Base-by-base conservation (phyloP, 2,329 filamentous ascomycete genomes). In the Scortechinia acanthostroma region DNA sequence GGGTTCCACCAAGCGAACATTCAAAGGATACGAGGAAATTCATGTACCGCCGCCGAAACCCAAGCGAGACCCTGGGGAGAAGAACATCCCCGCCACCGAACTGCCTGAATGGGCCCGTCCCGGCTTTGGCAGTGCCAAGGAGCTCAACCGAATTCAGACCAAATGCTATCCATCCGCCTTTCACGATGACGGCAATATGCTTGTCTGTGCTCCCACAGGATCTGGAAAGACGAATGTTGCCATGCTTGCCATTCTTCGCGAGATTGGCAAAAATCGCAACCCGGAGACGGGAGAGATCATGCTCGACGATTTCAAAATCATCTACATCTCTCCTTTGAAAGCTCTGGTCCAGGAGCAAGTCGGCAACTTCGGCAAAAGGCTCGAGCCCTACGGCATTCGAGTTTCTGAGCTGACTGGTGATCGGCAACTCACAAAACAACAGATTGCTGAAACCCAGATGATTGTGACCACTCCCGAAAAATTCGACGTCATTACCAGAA, bases 401-500 rank as follows among this genome's bases (percentile, higher is more conserved):
- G 93, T 98, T 10, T 81, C 91, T n/a, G 93, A 98, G 65, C 71
- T 98, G 57, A 98, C 93, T 49, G 93, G 93, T 69, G 93, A 98
- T 68, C 88, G 93, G 45, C 93, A 97, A 66, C 84, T 98, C 59
- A 98, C 91, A 17, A 98, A 98, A 66, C 90, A 95, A 63, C 93
- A 98, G 71, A 97, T 98, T 51, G 82, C 91, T 2, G 93, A 98
- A 57, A 98, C 93, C 1, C 91, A 98, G 62, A 84, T 98, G 54
- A 98, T 98, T 54, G 91, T 98, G 48, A 98, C 93, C 1, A 98
- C 93, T 0, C 93, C 93, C 17, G 93, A 98, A 65, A 98, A 98
- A 68, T 98, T 90, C 87, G 93, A 98, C 65, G 91, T 98, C 53
- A 96, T 98, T 54, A 98, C 94, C 4, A 82, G 94, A 65, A 98